These are phyloP conservation scores for Amanita muscaria DNA, from an alignment of 768 basidiomycete species.

Conservation along the genomic window DNA sequence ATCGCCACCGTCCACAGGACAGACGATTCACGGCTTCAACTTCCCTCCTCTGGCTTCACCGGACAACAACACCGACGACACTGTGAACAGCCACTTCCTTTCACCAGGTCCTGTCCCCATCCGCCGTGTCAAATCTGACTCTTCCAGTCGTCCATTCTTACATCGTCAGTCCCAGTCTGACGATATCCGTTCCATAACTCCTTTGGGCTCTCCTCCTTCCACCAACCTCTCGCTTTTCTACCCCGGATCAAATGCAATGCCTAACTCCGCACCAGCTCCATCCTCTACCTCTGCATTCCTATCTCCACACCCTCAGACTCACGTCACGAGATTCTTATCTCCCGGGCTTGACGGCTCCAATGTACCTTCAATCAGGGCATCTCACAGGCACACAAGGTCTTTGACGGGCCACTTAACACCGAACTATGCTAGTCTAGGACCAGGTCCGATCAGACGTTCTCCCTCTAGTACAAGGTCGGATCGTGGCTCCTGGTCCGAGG, in stretches of 20 bases:
- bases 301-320: neutral
- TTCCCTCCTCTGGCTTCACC: constrained; percentile 1
- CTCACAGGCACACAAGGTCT: neutral
- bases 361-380: neutral
- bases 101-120: constrained; percentile 32
- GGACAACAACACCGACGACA: neutral
- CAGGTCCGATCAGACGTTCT: constrained; percentile 31
- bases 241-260: neutral
- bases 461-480: constrained; percentile 34
- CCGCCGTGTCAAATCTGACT: constrained; percentile 46
- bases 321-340: constrained; percentile 4
- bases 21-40: constrained; percentile 13
- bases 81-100: neutral
- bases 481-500: constrained; percentile 28
- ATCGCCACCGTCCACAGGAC: neutral
- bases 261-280: constrained; percentile 3
- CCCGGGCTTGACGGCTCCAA: neutral
- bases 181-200: constrained; percentile 32
- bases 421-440: constrained; percentile 5
- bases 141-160: constrained; percentile 28
- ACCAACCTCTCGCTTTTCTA: neutral
- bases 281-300: neutral
- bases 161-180: constrained; percentile 53
- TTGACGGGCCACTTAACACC: constrained; percentile 4
- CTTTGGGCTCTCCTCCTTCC: constrained; percentile 3